Conservation (phyloP, 192 early-diverging fungal genomes). For the Backusella tarrabulga region DNA sequence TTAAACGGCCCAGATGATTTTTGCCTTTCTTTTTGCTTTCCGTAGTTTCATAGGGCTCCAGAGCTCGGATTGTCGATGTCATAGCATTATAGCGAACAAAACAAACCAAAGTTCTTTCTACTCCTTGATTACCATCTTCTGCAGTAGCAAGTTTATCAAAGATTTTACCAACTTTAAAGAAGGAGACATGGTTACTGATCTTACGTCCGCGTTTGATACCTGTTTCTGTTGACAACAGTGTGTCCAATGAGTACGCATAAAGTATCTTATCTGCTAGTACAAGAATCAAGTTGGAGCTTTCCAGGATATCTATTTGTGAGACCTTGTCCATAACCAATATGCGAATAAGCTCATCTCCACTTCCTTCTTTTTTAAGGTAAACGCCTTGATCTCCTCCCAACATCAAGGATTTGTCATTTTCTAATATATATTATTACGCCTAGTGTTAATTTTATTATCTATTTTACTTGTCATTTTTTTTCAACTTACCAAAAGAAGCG, state of each 20-base stretch:
- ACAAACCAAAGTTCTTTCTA: slow-evolving; percentile 50
- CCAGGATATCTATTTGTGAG: slow-evolving; percentile 84
- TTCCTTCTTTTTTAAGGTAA: slow-evolving; percentile 59
- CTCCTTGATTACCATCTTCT: background rate
- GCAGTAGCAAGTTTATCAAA: background rate
- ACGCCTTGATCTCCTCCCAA: slow-evolving; percentile 88
- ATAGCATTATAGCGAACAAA: slow-evolving; percentile 74
- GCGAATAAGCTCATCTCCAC: slow-evolving; percentile 43
- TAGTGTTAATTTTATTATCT: background rate
- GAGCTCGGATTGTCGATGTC: slow-evolving; percentile 74
- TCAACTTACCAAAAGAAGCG: slow-evolving; percentile 40
- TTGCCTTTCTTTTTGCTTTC: slow-evolving; percentile 48
- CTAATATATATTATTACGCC: background rate
- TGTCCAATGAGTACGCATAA: slow-evolving; percentile 55
- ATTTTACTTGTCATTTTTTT: too few relatives aligned
- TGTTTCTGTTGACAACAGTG: slow-evolving; percentile 44
- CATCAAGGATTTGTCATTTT: slow-evolving; percentile 55
- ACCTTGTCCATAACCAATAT: slow-evolving; percentile 75
- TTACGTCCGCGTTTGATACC: slow-evolving; percentile 46
- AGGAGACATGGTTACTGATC: slow-evolving; percentile 63
- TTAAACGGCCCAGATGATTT: slow-evolving; percentile 45
- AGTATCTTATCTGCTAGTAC: slow-evolving; percentile 77
- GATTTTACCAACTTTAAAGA: slow-evolving; percentile 70
- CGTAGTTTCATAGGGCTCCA: slow-evolving; percentile 59
- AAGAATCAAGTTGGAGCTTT: slow-evolving; percentile 72